phyloP scores from a whole-genome alignment of 495 filamentous ascomycete genomes.

The Podospora bellae-mahoneyi region DNA sequence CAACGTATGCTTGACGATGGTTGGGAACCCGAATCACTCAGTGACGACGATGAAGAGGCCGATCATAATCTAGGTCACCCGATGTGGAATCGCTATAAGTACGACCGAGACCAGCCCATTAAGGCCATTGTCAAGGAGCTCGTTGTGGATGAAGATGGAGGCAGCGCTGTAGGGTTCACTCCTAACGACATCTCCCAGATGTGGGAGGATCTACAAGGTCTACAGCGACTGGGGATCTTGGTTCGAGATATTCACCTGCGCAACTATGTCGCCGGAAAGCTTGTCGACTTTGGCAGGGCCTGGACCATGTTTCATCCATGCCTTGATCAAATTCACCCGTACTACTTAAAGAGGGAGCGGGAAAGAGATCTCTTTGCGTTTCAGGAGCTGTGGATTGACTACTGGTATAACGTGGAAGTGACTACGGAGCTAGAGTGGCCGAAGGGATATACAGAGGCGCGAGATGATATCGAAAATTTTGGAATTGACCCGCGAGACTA shows the following conservation, averaged over 20 bases:
- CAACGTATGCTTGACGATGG: not conserved
- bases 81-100: slow-evolving; percentile 10
- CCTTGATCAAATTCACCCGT: slow-evolving; percentile 6
- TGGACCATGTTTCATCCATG: slow-evolving; percentile 19
- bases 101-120: slow-evolving; percentile 11
- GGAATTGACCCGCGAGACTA: too few species aligned
- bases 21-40: not conserved
- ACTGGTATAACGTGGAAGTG: not conserved
- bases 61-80: slow-evolving; percentile 1
- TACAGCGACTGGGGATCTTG: slow-evolving; percentile 21
- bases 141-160: not conserved
- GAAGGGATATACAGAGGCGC: too few species aligned
- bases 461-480: too few species aligned
- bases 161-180: not conserved
- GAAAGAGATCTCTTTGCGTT: too few species aligned
- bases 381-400: slow-evolving; percentile 5
- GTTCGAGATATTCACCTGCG: slow-evolving; percentile 13
- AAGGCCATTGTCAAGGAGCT: slow-evolving; percentile 23
- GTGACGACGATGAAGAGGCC: not conserved
- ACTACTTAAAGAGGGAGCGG: slow-evolving; percentile 1
- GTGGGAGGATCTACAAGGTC: slow-evolving; percentile 16
- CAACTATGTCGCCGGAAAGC: slow-evolving; percentile 23
- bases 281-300: slow-evolving; percentile 24
- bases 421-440: not conserved
- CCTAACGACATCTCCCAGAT: slow-evolving; percentile 10